Base-by-base conservation (phyloP, 176 grass and related monocot species). In the Carex littledalei region DNA sequence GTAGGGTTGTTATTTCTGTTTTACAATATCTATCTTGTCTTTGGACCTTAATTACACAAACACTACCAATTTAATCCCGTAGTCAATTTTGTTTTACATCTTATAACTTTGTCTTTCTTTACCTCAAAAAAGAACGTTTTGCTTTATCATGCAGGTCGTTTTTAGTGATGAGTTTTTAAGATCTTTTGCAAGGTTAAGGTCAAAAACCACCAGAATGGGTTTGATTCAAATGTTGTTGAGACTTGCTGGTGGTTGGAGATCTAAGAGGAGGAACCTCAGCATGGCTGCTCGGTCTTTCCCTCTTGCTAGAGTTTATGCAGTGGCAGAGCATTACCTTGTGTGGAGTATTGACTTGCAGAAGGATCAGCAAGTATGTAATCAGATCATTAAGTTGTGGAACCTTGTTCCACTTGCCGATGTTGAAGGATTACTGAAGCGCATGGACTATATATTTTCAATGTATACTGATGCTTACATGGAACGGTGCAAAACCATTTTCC, bases 321-420 rank as follows among this genome's bases (percentile, higher is more conserved):
- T 92, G 17, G 80, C 57, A 15, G 88, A 91, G 0, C 85, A 89
- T 55, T 84, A 86, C 87, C 83, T 97, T 84, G 72, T 97, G 84
- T 97, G 94, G 92, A 94, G 92, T 76, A 87, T 69, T 72, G 94
- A 97, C 73, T 16, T 97, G 24, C 82, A 87, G 62, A 94, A 88
- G 58, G 85, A 89, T 10, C 85, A 89, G 11, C 10, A 54, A 54
- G 90, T 73, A 17, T 97, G 88, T 83, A 72, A 83, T 3, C 94
- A 97, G 55, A 90, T 92, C 61, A 87, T 97, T 57, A 97, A 88
- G 84, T 83, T 97, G 41, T 97, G 92, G 94, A 87, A 94, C 52
- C 3, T 97, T n/a, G 32, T 91, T 12, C 86, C 90, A 11, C 80
- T 88, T 31, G 79, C 82, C 47, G 71, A 92, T 22, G 62, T 94